Conservation (phyloP, 805 yeast species). For the Sugiyamaella valdiviana region DNA sequence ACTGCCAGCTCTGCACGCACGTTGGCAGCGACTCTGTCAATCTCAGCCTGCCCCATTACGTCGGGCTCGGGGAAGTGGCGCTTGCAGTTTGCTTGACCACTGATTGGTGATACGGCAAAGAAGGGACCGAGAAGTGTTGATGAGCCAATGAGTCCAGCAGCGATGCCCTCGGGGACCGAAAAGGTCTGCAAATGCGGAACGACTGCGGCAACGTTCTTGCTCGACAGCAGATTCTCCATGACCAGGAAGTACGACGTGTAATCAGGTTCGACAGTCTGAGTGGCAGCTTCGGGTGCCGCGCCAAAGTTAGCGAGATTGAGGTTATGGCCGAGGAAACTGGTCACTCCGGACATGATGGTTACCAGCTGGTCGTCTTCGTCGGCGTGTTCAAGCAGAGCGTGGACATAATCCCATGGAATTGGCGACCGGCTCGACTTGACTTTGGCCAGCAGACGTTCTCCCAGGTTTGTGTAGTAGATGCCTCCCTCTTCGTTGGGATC, state of each 20-base stretch:
- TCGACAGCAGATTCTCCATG: conserved; percentile 48
- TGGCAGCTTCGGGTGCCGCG: conserved; percentile 32
- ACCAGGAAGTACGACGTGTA: conserved; percentile 45
- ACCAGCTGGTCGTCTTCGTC: conserved; percentile 56
- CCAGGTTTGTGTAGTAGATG: conserved; percentile 8
- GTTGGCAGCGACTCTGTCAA: conserved; percentile 13
- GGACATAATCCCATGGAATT: conserved; percentile 41
- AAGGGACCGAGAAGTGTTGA: conserved; percentile 72
- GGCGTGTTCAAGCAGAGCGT: conserved; percentile 52
- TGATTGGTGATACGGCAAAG: conserved; percentile 67
- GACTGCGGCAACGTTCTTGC: conserved; percentile 55
- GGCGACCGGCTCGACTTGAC: conserved; percentile 11
- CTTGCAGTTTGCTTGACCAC: conserved; percentile 23
- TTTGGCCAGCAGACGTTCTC: conserved; percentile 11
- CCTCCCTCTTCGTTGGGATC: conserved; percentile 13
- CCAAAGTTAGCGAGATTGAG: conserved; percentile 33
- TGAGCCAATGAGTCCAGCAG: conserved; percentile 49
- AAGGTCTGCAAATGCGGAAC: conserved; percentile 55
- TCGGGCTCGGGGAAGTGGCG: conserved; percentile 22
- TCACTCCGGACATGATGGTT: conserved; percentile 39
- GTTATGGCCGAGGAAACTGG: conserved; percentile 43
- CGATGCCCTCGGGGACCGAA: conserved; percentile 36
- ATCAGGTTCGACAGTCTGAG: conserved; percentile 30
- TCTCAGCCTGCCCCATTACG: conserved; percentile 11
- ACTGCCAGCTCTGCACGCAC: conserved; percentile 24